Percentiles rank a stretch among this genome's conserved stretches.
These are phyloP conservation scores for Zanthoxylum bungeanum DNA, from an alignment of 345 rosid genomes.

Conservation along the genomic window DNA sequence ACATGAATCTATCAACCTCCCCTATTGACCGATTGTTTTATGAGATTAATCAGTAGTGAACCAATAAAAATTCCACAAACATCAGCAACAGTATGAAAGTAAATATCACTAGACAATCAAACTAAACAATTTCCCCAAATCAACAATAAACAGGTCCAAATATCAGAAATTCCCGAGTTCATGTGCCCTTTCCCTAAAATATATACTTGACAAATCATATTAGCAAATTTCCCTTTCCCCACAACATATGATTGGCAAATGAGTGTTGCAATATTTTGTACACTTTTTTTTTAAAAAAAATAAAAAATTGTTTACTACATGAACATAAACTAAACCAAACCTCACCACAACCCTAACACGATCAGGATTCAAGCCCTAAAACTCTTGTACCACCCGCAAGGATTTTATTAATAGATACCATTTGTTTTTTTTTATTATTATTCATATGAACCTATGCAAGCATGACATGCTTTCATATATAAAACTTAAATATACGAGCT, in stretches of 20 bases:
- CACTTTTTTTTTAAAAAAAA: neutral
- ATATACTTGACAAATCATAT: neutral
- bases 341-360: too few species aligned
- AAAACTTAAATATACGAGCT: neutral
- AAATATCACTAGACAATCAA: neutral
- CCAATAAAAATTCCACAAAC: neutral
- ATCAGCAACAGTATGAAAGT: neutral
- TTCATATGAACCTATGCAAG: too few species aligned
- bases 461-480: neutral
- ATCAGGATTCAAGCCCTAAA: too few species aligned
- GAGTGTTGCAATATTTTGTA: too few species aligned
- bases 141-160: neutral
- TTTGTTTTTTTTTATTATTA: too few species aligned
- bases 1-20: neutral
- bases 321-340: neutral
- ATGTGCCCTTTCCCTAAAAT: neutral
- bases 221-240: neutral
- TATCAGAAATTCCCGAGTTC: neutral
- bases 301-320: too few species aligned
- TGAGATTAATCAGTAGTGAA: too few species aligned
- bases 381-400: too few species aligned
- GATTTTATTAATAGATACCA: too few species aligned
- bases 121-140: neutral
- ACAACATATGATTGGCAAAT: too few species aligned
- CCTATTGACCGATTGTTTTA: neutral